Evolutionary conservation across 2,329 filamentous ascomycete genomes (phyloP), one percentile per base, ranked within the genome.

Genomic region (Xylaria sp.): DNA sequence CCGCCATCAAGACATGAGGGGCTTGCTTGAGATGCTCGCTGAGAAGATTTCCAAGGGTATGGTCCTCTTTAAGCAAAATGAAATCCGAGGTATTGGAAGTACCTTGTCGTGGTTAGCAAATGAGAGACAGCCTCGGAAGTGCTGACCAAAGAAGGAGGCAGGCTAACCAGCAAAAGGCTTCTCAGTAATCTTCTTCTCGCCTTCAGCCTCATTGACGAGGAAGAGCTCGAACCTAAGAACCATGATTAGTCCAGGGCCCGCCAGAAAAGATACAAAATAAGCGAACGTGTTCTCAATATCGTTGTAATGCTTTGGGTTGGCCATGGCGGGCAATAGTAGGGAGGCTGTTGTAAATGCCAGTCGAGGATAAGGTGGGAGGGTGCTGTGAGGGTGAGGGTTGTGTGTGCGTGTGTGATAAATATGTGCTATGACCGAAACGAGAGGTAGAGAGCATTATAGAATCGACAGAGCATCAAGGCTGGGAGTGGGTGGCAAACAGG

Each of bases 41-140:
- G 63, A 99, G 86, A 63, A 99, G 86, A 79, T 99, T 97, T 74
- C 91, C 96, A 29, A 99, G 87, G 0, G 95, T 97, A 81, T 97
- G 95, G 75, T 99, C 96, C 80, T 99, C 96, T 80, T 97, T 98
- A 81, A 93, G 93, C 81, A 99, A 90, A 66, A 93, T 89, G 83
- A 99, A 99, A 80, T 97, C 92, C 10, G 93, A 92, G n/a, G 92
- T 94, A 78, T 97, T 97, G 25, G 95, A 93, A 78, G 97, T 94
- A 76, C 93, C 94, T 96, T 66, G 54, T 54, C 54, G 60, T 45
- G 56, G n/a, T 63, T 38, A 25, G 50, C 20, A 39, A 54, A 38
- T 6, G 20, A 22, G 27, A 17, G 5, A 6, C 15, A 20, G 33
- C 13, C 42, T 6, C 11, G 3, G 13, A 51, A 57, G 36, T n/a